Percentiles rank a stretch among this genome's conserved stretches.
These are phyloP conservation scores for Phlebiopsis gigantea DNA, from an alignment of 768 basidiomycete species.

Conservation along the genomic window DNA sequence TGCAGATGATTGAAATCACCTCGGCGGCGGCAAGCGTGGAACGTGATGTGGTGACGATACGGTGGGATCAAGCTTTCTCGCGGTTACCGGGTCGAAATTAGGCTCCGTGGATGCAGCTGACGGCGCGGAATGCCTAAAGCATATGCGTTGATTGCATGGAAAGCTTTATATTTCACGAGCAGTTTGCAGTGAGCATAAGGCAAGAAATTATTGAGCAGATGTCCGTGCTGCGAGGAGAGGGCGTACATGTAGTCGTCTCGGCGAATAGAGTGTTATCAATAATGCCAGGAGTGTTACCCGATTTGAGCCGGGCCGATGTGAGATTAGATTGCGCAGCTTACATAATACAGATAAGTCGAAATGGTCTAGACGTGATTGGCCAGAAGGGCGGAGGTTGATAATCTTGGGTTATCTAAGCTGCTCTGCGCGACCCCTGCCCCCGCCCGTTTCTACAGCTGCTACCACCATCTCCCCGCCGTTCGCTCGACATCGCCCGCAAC, in stretches of 20 bases:
- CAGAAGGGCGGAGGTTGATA: constrained; percentile 7
- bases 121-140: neutral
- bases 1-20: neutral
- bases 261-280: neutral
- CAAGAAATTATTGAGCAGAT: no score
- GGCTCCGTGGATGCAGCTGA: neutral
- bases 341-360: constrained; percentile 7
- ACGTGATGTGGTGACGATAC: neutral
- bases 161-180: no score
- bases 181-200: no score
- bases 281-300: neutral
- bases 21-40: neutral
- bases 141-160: no score
- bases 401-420: constrained; percentile 18
- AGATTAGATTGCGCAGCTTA: constrained; percentile 7
- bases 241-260: no score
- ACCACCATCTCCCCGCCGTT: constrained; percentile 27
- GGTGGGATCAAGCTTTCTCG: neutral
- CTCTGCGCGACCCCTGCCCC: constrained; percentile 33
- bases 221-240: no score
- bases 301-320: neutral
- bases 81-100: neutral
- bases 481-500: constrained; percentile 41
- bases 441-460: constrained; percentile 31
- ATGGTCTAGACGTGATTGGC: constrained; percentile 13